Percentiles rank a stretch among this genome's conserved stretches.
Conservation (phyloP, 2,329 filamentous ascomycete genomes). For the Paraconiothyrium brasiliense region DNA sequence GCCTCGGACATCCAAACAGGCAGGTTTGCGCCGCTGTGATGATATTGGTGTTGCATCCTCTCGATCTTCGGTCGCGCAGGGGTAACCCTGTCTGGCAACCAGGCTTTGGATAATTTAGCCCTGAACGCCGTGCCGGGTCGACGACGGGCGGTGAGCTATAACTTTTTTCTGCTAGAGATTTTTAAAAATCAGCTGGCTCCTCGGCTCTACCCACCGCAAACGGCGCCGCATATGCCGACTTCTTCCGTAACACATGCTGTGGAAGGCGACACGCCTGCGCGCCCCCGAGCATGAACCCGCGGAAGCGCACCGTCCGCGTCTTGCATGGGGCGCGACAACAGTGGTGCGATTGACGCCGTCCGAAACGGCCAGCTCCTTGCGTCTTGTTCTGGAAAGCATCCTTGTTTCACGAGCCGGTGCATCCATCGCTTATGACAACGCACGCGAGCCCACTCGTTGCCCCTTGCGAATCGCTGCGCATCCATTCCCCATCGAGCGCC, state of each 20-base stretch:
- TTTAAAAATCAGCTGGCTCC: constrained; percentile 26
- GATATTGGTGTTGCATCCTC: constrained; percentile 47
- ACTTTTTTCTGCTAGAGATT: constrained; percentile 33
- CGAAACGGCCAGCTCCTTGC: constrained; percentile 23
- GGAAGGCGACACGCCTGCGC: not conserved
- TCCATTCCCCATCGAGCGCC: constrained; percentile 30
- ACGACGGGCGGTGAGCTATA: constrained; percentile 42
- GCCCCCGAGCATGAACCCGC: not conserved
- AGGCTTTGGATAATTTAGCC: constrained; percentile 39
- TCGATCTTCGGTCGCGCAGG: constrained; percentile 33
- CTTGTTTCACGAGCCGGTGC: constrained; percentile 38
- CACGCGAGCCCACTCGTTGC: constrained; percentile 43
- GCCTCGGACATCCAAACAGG: constrained; percentile 36
- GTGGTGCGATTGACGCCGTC: constrained; percentile 12
- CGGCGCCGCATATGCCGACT: constrained; percentile 10
- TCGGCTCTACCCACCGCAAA: constrained; percentile 29
- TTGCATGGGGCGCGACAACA: not conserved
- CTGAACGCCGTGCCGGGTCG: constrained; percentile 37
- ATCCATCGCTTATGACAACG: constrained; percentile 32
- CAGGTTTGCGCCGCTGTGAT: constrained; percentile 26
- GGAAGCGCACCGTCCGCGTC: not conserved
- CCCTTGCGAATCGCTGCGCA: constrained; percentile 23
- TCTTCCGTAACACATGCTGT: constrained; percentile 1
- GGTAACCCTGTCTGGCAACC: constrained; percentile 27
- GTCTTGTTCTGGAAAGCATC: constrained; percentile 30